Percentiles rank a stretch among this genome's conserved stretches.
Conservation (phyloP, 2,329 filamentous ascomycete genomes). For the Clarireedia monteithiana region DNA sequence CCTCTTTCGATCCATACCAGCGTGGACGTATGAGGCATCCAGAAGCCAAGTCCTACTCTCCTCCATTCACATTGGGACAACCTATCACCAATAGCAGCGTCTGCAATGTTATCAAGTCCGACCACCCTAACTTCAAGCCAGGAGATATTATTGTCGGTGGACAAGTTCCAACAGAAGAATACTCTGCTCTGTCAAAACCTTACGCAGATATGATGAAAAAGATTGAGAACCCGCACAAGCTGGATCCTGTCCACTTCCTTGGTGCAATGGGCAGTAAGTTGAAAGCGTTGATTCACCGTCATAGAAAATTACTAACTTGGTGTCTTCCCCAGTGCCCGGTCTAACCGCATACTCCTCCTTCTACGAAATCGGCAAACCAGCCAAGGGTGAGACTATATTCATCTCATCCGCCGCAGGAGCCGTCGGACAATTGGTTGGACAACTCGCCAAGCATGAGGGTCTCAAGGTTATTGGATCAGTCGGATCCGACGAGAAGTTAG, state of each 20-base stretch:
- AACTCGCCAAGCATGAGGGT: conserved; percentile 69
- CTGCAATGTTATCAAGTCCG: conserved; percentile 63
- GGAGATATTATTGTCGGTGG: conserved; percentile 58
- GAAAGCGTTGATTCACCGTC: no score
- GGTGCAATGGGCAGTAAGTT: conserved; percentile 57
- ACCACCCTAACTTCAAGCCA: conserved; percentile 50
- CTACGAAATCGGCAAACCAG: conserved; percentile 67
- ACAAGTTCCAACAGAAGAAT: conserved; percentile 57
- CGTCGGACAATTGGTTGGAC: conserved; percentile 70
- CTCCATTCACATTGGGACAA: conserved; percentile 52
- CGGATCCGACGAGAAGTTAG: conserved; percentile 67
- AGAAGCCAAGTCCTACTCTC: conserved; percentile 56
- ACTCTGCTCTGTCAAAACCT: conserved; percentile 44
- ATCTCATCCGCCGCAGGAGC: conserved; percentile 68
- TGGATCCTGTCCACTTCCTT: conserved; percentile 61
- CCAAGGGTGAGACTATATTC: conserved; percentile 72
- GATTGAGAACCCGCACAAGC: conserved; percentile 60
- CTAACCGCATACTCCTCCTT: conserved; percentile 68
- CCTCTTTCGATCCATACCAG: conserved; percentile 73
- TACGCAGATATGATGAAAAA: conserved; percentile 37
- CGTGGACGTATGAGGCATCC: conserved; percentile 69
- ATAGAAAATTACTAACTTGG: neutral
- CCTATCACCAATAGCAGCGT: conserved; percentile 59
- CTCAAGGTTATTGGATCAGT: conserved; percentile 67
- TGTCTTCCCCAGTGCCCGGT: conserved; percentile 47